Evolutionary conservation across 2,329 filamentous ascomycete species (phyloP).

Genomic region (Aspergillus arachidicola): DNA sequence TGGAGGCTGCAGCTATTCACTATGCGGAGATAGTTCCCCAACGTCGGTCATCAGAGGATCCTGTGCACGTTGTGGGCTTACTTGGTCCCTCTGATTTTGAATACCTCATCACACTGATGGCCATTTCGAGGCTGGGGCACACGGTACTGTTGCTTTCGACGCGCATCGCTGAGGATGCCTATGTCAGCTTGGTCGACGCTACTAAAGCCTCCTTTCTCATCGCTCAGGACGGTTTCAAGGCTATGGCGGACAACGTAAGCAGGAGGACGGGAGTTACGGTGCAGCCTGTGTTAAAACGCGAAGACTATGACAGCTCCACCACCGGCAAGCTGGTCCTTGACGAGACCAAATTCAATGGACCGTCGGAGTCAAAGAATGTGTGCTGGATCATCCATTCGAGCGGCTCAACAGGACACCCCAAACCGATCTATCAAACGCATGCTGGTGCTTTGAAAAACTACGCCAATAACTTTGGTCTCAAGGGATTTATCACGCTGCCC

Average conservation of each 20-base stretch:
- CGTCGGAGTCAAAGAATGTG: constrained; percentile 35
- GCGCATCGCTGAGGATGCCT: constrained; percentile 25
- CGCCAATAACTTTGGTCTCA: constrained; percentile 46
- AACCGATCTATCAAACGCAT: constrained; percentile 64
- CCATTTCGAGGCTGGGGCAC: constrained; percentile 25
- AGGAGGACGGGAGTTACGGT: constrained; percentile 21
- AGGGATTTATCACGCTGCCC: constrained; percentile 58
- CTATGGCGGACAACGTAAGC: constrained; percentile 25
- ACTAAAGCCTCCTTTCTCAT: constrained; percentile 26
- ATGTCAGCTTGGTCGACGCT: constrained; percentile 22
- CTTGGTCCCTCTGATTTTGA: constrained; percentile 28
- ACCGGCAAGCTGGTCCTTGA: background rate
- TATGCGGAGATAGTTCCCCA: constrained; percentile 22
- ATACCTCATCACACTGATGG: constrained; percentile 26
- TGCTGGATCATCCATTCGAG: constrained; percentile 53
- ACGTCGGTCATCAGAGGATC: constrained; percentile 20
- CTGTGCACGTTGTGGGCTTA: constrained; percentile 26
- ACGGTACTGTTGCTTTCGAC: constrained; percentile 29
- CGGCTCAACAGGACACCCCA: constrained; percentile 64
- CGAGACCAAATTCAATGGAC: constrained; percentile 23
- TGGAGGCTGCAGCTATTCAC: constrained; percentile 21
- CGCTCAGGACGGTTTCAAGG: constrained; percentile 18
- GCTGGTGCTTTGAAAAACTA: constrained; percentile 53
- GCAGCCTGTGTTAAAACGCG: constrained; percentile 17
- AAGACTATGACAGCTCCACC: constrained; percentile 5